A percentile compares a stretch with the other conserved stretches of the same genome.
Conservation (phyloP, 352 stramenopile genomes). For the Globisporangium nunn region DNA sequence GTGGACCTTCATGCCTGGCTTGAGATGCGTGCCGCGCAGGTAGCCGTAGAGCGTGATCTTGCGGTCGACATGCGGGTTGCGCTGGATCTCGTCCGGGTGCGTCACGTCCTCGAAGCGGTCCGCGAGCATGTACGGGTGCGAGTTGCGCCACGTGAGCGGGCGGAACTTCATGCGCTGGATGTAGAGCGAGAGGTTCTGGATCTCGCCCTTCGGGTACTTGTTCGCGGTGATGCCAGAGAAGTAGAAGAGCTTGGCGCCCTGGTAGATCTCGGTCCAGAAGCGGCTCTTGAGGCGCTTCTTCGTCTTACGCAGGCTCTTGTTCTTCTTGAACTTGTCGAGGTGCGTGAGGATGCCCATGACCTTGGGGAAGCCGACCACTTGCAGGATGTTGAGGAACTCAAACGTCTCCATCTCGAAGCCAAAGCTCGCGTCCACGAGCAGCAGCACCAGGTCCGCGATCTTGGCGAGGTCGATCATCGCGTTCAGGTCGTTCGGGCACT, state of each 20-base stretch:
- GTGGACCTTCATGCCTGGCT: conserved; percentile 95
- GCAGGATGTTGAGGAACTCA: conserved; percentile 99
- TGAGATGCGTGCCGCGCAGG: conserved; percentile 97
- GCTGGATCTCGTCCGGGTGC: conserved; percentile 90
- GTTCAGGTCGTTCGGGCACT: conserved; percentile 95
- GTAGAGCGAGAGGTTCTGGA: conserved; percentile 97
- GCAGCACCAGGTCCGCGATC: conserved; percentile 97
- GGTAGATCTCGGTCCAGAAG: conserved; percentile 99
- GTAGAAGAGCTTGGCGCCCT: conserved; percentile 95
- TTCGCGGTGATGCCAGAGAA: conserved; percentile 97
- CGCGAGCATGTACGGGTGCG: conserved; percentile 98
- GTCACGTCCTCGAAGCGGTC: conserved; percentile 98
- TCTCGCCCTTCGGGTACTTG: conserved; percentile 99
- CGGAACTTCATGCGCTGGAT: conserved; percentile 98
- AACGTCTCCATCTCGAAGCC: conserved; percentile 99
- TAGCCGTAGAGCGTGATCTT: conserved; percentile 98
- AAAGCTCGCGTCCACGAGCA: conserved; percentile 99
- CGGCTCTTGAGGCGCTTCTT: conserved; percentile 98
- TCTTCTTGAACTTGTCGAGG: conserved; percentile 97
- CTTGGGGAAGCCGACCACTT: conserved; percentile 88
- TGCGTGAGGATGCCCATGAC: conserved; percentile 99
- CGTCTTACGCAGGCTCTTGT: conserved; percentile 96
- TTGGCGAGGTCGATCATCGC: conserved; percentile 96
- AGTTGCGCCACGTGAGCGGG: conserved; percentile 97
- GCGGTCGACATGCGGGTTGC: conserved; percentile 89